Evolutionary conservation across 2,329 filamentous ascomycete genomes (phyloP).

Genomic region (Ascocoryne sarcoides): DNA sequence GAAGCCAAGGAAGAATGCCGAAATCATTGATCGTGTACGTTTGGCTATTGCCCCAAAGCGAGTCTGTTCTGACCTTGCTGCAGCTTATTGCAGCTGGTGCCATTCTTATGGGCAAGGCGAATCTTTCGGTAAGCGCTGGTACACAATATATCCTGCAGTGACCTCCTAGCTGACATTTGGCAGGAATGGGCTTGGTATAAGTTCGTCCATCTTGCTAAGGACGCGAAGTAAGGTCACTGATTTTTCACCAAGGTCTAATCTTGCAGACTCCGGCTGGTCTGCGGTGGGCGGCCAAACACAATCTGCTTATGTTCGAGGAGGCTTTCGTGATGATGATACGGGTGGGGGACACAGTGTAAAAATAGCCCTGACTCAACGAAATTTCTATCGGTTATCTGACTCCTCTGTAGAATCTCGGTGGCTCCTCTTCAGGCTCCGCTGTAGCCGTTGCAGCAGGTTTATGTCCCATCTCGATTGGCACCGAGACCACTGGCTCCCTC

Average conservation of each 20-base stretch:
- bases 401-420: constrained; percentile 36
- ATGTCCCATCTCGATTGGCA: constrained; percentile 55
- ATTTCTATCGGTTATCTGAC: neutral
- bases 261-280: constrained; percentile 6
- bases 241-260: neutral
- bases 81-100: constrained; percentile 9
- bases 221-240: neutral
- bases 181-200: constrained; percentile 5
- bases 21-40: constrained; percentile 5
- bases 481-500: constrained; percentile 62
- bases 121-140: constrained; percentile 5
- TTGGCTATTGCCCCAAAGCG: neutral
- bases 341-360: constrained; percentile 7
- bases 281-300: constrained; percentile 10
- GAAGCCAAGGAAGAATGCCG: constrained; percentile 10
- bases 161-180: neutral
- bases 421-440: constrained; percentile 56
- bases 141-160: neutral
- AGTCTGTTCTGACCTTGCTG: neutral
- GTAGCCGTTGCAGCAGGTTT: constrained; percentile 53
- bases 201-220: neutral
- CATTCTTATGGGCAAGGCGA: constrained; percentile 14
- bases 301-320: constrained; percentile 12
- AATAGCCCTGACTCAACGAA: neutral
- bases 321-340: constrained; percentile 1